A percentile compares a stretch with the other conserved stretches of the same genome.
These are phyloP conservation scores for Raffaelea deltoideospora DNA, from an alignment of 2,329 filamentous ascomycete species.

Conservation along the genomic window DNA sequence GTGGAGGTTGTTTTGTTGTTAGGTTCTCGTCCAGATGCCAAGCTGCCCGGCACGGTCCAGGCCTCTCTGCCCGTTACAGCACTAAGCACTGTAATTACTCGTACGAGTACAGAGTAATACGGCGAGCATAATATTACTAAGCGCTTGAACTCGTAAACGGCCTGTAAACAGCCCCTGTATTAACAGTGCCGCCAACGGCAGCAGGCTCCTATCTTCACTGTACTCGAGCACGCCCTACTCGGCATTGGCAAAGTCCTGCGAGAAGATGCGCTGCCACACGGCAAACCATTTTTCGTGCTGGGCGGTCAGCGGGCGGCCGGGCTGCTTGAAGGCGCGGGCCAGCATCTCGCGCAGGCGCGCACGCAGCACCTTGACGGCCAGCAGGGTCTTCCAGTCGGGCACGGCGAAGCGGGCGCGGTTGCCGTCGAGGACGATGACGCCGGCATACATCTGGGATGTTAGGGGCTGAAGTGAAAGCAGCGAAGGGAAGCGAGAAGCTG, in stretches of 20 bases:
- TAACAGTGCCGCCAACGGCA: too few relatives aligned
- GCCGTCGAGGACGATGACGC: conserved; percentile 73
- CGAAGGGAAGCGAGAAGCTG: background rate
- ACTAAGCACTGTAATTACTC: too few relatives aligned
- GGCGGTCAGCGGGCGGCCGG: conserved; percentile 44
- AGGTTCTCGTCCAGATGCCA: too few relatives aligned
- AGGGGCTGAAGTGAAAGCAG: too few relatives aligned
- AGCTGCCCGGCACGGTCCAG: too few relatives aligned
- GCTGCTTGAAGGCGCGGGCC: conserved; percentile 52
- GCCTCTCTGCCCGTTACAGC: too few relatives aligned
- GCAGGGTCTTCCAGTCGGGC: conserved; percentile 77
- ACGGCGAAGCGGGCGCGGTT: conserved; percentile 75
- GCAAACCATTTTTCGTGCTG: conserved; percentile 63
- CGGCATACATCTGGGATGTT: conserved; percentile 57
- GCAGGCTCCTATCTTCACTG: too few relatives aligned
- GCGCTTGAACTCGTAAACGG: too few relatives aligned
- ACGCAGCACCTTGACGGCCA: conserved; percentile 74
- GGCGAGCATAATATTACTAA: too few relatives aligned
- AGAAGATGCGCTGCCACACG: conserved; percentile 57
- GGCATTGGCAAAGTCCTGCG: conserved; percentile 27
- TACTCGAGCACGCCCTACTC: background rate
- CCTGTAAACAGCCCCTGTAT: too few relatives aligned
- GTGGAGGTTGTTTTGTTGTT: too few relatives aligned
- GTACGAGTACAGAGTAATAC: too few relatives aligned
- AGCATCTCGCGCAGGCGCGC: conserved; percentile 61